phyloP scores from a whole-genome alignment of 768 basidiomycete genomes.

The Russula compacta region DNA sequence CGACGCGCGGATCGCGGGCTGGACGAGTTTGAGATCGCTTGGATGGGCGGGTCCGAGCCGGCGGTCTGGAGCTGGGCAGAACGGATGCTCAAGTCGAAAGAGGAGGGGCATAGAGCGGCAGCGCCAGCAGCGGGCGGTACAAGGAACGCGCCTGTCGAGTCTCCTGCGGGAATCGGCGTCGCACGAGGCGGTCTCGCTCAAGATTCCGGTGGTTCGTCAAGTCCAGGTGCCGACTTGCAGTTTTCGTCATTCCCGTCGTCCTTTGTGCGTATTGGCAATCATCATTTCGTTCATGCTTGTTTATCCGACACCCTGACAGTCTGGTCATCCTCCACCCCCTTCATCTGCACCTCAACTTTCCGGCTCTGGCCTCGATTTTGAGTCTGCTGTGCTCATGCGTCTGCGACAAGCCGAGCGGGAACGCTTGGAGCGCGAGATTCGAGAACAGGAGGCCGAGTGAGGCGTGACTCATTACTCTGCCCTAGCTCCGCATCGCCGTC shows the following conservation, averaged over 20 bases:
- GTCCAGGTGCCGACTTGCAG: background rate
- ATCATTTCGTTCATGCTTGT: too few species aligned
- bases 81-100: constrained; percentile 56
- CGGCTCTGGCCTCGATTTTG: constrained; percentile 53
- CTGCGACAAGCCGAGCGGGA: constrained; percentile 75
- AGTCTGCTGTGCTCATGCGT: constrained; percentile 70
- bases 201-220: background rate
- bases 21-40: constrained; percentile 56
- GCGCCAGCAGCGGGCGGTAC: background rate
- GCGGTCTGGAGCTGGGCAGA: constrained; percentile 64
- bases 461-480: background rate
- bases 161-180: background rate
- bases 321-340: constrained; percentile 14
- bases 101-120: background rate
- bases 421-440: constrained; percentile 66
- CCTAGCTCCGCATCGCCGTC: background rate
- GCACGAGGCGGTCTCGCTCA: background rate
- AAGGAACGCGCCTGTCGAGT: background rate
- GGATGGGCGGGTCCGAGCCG: constrained; percentile 71
- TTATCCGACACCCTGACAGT: background rate
- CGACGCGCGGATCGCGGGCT: constrained; percentile 43
- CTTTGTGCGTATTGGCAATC: background rate
- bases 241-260: constrained; percentile 13
- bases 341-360: constrained; percentile 20
- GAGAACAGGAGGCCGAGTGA: constrained; percentile 54